Percentiles rank a stretch among this genome's conserved stretches.
Evolutionary conservation across 163 green algal species (phyloP).

Genomic region (Scenedesmus sp.): DNA sequence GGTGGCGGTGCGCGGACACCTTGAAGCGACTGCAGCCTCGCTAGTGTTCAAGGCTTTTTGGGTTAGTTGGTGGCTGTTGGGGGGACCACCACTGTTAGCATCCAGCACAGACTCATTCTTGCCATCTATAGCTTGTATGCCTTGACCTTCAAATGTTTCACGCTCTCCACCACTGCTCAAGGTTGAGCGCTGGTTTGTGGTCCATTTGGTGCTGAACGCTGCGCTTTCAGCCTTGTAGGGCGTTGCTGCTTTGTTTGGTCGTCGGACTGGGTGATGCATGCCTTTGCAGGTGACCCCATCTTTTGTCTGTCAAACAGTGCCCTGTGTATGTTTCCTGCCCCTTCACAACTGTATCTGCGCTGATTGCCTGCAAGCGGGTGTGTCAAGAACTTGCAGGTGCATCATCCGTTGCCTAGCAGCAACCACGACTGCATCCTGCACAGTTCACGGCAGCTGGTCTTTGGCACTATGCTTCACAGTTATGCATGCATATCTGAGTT

Average conservation of each 20-base stretch:
- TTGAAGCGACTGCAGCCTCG: not conserved
- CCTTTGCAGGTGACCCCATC: not conserved
- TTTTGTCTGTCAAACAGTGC: not conserved
- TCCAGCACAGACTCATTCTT: no score
- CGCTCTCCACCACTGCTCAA: not conserved
- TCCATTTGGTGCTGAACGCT: not conserved
- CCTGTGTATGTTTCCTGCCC: not conserved
- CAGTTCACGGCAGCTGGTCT: not conserved
- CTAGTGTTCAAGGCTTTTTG: not conserved
- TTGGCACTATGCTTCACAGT: not conserved
- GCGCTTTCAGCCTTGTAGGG: not conserved
- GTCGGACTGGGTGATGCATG: not conserved
- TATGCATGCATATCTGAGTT: not conserved
- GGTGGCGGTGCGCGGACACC: not conserved
- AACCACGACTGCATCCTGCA: not conserved
- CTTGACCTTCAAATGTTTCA: no score
- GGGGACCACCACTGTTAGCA: no score
- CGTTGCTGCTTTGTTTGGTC: not conserved
- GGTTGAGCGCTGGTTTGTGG: not conserved
- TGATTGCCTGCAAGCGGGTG: no score
- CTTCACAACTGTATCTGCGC: not conserved
- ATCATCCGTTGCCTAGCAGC: not conserved
- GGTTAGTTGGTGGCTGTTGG: no score
- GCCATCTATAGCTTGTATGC: not conserved
- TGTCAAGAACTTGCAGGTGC: not conserved